Conservation (phyloP, 805 yeast species). For the Wickerhamiella azyma region DNA sequence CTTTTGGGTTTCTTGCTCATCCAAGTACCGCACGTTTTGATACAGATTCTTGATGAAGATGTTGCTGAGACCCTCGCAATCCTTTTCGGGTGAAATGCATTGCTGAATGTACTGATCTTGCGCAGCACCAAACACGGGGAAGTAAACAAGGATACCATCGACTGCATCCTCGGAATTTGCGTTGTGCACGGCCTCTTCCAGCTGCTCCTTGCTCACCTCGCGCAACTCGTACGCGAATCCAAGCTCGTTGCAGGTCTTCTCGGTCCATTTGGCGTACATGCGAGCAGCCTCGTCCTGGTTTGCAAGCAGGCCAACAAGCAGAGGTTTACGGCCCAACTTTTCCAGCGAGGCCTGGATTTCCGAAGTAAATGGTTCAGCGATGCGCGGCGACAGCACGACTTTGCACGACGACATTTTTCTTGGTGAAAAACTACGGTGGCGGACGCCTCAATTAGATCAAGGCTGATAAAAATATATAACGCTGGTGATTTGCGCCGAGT, state of each 20-base stretch:
- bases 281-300: conserved; percentile 90
- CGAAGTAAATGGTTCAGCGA: conserved; percentile 66
- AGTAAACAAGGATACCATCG: conserved; percentile 91
- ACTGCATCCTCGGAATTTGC: conserved; percentile 68
- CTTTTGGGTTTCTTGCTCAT: conserved; percentile 49
- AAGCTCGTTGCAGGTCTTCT: conserved; percentile 69
- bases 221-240: conserved; percentile 78
- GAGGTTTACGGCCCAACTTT: conserved; percentile 45
- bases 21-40: conserved; percentile 79
- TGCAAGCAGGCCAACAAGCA: conserved; percentile 81
- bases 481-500: neutral
- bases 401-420: conserved; percentile 13
- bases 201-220: conserved; percentile 60
- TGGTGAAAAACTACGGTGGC: conserved; percentile 3
- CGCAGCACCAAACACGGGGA: conserved; percentile 90
- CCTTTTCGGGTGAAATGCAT: conserved; percentile 79
- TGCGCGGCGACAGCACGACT: conserved; percentile 74
- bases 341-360: conserved; percentile 54
- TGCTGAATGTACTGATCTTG: conserved; percentile 96
- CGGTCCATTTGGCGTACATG: conserved; percentile 94
- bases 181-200: conserved; percentile 68
- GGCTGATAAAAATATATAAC: neutral
- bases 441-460: neutral
- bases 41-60: conserved; percentile 86
- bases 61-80: conserved; percentile 91